Evolutionary conservation across 192 early-diverging fungal species (phyloP).

Genomic region (Globomyces pollinis-pini): DNA sequence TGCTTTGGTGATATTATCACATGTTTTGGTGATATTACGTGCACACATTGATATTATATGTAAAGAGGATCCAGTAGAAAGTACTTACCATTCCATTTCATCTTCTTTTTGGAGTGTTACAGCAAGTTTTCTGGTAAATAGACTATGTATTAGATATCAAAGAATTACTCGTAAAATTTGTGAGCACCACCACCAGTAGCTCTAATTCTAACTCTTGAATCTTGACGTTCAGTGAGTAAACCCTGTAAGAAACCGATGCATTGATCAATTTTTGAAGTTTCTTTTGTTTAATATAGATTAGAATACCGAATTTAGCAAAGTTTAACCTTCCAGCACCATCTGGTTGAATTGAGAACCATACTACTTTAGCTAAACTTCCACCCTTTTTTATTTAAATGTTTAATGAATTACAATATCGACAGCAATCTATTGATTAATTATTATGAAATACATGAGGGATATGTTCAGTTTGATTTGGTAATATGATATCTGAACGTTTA

Average conservation of each 20-base stretch:
- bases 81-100: constrained; percentile 83
- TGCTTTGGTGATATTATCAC: not conserved
- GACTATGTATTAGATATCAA: constrained; percentile 24
- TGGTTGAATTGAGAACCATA: constrained; percentile 44
- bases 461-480: constrained; percentile 78
- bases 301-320: constrained; percentile 87
- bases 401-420: constrained; percentile 72
- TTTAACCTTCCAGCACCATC: constrained; percentile 81
- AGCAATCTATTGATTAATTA: too few relatives aligned
- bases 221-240: constrained; percentile 43
- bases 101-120: constrained; percentile 78
- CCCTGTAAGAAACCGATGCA: constrained; percentile 76
- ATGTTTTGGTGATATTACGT: not conserved
- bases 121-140: constrained; percentile 55
- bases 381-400: constrained; percentile 31
- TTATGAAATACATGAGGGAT: too few relatives aligned
- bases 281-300: too few relatives aligned
- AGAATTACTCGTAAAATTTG: constrained; percentile 48
- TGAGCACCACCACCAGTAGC: constrained; percentile 88
- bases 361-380: constrained; percentile 52
- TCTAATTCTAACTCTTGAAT: constrained; percentile 41
- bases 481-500: constrained; percentile 61
- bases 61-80: too few relatives aligned
- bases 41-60: not conserved
- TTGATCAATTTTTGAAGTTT: constrained; percentile 84